phyloP scores from a whole-genome alignment of 805 yeast genomes.

The Yarrowia phangngaensis region DNA sequence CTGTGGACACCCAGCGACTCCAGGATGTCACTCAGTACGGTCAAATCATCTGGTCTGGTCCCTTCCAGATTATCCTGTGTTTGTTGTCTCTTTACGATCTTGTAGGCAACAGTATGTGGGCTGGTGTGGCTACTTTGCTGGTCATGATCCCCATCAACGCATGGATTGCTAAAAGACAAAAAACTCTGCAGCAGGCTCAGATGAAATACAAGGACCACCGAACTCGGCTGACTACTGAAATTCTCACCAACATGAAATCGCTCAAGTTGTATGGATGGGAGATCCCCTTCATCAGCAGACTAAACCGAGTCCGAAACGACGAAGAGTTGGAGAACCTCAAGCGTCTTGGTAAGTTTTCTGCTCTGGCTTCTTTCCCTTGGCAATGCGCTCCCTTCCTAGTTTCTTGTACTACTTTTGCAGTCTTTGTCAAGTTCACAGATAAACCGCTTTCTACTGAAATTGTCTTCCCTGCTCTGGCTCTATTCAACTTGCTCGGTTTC shows the following conservation, averaged over 20 bases:
- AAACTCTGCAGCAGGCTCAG: constrained; percentile 68
- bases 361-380: constrained; percentile 82
- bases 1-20: constrained; percentile 68
- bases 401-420: constrained; percentile 85
- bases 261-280: constrained; percentile 90
- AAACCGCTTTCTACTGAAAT: constrained; percentile 80
- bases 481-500: constrained; percentile 75
- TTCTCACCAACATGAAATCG: constrained; percentile 81
- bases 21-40: constrained; percentile 70
- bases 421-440: constrained; percentile 61
- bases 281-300: constrained; percentile 56
- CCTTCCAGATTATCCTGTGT: constrained; percentile 81
- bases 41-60: constrained; percentile 87
- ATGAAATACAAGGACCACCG: constrained; percentile 80
- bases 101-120: constrained; percentile 84
- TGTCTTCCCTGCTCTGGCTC: constrained; percentile 63
- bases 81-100: constrained; percentile 67
- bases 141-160: constrained; percentile 82
- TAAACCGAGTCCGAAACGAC: constrained; percentile 53
- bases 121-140: constrained; percentile 70
- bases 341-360: constrained; percentile 75
- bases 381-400: constrained; percentile 87
- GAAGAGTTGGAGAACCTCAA: constrained; percentile 67
- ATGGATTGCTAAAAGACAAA: constrained; percentile 40
- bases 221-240: constrained; percentile 78